These are phyloP conservation scores for Monosporozyma aerobia DNA, from an alignment of 805 yeast species.

Conservation along the genomic window DNA sequence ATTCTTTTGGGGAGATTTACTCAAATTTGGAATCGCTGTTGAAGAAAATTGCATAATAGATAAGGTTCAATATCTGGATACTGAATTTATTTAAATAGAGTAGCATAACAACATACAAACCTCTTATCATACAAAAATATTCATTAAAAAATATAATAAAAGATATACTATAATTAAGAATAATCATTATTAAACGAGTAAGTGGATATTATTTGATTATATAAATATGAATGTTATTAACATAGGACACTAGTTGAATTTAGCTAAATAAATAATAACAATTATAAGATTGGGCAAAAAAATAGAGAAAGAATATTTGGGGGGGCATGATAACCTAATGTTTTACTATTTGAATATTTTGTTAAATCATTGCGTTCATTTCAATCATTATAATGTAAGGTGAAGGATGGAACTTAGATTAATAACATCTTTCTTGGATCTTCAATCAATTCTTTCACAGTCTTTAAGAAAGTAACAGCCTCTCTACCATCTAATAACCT, in stretches of 20 bases:
- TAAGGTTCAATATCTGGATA: conserved; percentile 43
- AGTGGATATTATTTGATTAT: not conserved
- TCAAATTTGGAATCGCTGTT: conserved; percentile 45
- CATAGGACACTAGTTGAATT: not conserved
- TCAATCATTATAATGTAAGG: not conserved
- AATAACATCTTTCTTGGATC: conserved; percentile 98
- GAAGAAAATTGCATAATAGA: conserved; percentile 33
- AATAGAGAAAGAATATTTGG: not conserved
- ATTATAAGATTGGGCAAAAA: not conserved
- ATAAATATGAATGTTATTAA: conserved; percentile 1
- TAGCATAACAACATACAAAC: not conserved
- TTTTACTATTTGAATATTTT: too few relatives aligned
- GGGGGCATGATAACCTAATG: not conserved
- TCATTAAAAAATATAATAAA: too few relatives aligned
- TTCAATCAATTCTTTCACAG: conserved; percentile 93
- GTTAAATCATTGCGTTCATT: too few relatives aligned
- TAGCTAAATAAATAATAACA: not conserved
- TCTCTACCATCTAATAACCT: conserved; percentile 97
- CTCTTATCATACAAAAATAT: not conserved
- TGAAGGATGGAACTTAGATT: conserved; percentile 18
- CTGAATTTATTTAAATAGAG: not conserved
- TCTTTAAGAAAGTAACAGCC: conserved; percentile 94
- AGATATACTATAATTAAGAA: not conserved
- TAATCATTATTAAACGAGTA: too few relatives aligned
- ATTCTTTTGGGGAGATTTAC: conserved; percentile 61